Conservation (phyloP, 2,329 filamentous ascomycete species). For the Monosporascus sp. region DNA sequence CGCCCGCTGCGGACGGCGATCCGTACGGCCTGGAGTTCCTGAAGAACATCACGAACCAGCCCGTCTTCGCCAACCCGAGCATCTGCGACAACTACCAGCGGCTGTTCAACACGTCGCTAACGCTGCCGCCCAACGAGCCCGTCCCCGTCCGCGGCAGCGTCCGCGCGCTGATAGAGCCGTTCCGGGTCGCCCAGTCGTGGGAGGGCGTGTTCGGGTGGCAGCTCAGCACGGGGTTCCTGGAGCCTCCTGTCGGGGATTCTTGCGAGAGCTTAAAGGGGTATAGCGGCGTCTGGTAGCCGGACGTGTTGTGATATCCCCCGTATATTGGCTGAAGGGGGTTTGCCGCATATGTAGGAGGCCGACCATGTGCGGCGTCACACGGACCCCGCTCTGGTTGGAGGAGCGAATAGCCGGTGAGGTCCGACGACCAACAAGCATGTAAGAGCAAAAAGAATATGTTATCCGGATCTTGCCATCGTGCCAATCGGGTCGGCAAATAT, state of each 20-base stretch:
- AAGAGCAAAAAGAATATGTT: too few relatives aligned
- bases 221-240: conserved; percentile 19
- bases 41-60: conserved; percentile 50
- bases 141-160: conserved; percentile 21
- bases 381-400: too few relatives aligned
- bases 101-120: conserved; percentile 40
- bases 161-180: conserved; percentile 20
- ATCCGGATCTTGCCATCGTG: too few relatives aligned
- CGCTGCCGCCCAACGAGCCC: conserved; percentile 23
- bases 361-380: too few relatives aligned
- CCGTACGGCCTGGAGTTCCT: conserved; percentile 38
- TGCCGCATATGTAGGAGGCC: too few relatives aligned
- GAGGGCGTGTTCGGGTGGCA: conserved; percentile 17
- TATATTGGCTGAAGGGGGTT: neutral
- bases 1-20: conserved; percentile 4
- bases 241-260: conserved; percentile 7
- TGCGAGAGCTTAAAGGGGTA: conserved; percentile 1
- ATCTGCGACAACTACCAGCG: conserved; percentile 39
- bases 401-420: too few relatives aligned
- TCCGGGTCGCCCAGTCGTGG: conserved; percentile 10
- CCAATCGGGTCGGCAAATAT: too few relatives aligned
- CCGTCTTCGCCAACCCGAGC: conserved; percentile 34
- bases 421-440: too few relatives aligned
- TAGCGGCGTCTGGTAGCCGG: neutral
- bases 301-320: neutral